These are phyloP conservation scores for Suhomyces ambrosiae DNA, from an alignment of 1,139 yeast species.

Conservation along the genomic window DNA sequence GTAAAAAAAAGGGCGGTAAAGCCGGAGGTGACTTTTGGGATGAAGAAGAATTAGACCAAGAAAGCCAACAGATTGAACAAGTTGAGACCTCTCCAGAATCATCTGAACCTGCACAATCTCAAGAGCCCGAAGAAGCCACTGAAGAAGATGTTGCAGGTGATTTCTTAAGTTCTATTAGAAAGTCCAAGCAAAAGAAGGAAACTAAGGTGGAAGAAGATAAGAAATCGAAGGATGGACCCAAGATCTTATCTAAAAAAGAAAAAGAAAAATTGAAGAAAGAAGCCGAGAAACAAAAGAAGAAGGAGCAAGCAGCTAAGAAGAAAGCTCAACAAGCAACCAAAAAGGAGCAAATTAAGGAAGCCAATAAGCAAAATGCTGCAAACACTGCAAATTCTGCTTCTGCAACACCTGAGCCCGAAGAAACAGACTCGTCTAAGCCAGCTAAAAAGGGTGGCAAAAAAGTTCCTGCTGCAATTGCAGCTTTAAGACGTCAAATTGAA, in stretches of 20 bases:
- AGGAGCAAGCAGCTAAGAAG: conserved; percentile 86
- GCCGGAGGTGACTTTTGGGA: conserved; percentile 79
- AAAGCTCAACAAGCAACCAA: conserved; percentile 64
- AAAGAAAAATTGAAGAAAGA: conserved; percentile 98
- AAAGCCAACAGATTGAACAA: conserved; percentile 59
- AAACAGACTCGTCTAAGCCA: conserved; percentile 20
- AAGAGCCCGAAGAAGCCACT: conserved; percentile 37
- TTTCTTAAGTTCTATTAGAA: conserved; percentile 80
- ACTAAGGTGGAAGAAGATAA: conserved; percentile 56
- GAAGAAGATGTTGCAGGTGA: conserved; percentile 59
- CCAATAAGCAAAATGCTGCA: conserved; percentile 58
- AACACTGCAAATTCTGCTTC: conserved; percentile 42
- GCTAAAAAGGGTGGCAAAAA: conserved; percentile 62
- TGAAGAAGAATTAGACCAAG: conserved; percentile 68
- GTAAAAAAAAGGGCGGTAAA: conserved; percentile 52
- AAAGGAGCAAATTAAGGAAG: conserved; percentile 65
- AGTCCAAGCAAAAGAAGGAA: conserved; percentile 75
- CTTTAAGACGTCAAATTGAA: conserved; percentile 82
- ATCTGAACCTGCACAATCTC: conserved; percentile 24
- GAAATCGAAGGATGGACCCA: conserved; percentile 58
- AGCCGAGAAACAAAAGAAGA: conserved; percentile 91
- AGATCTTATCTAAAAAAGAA: conserved; percentile 89
- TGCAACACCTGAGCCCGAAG: conserved; percentile 30
- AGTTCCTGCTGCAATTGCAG: conserved; percentile 79
- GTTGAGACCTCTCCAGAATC: conserved; percentile 26